Percentiles rank a stretch among this genome's conserved stretches.
phyloP scores from a whole-genome alignment of 805 yeast genomes.

The Kodamaea laetipori region DNA sequence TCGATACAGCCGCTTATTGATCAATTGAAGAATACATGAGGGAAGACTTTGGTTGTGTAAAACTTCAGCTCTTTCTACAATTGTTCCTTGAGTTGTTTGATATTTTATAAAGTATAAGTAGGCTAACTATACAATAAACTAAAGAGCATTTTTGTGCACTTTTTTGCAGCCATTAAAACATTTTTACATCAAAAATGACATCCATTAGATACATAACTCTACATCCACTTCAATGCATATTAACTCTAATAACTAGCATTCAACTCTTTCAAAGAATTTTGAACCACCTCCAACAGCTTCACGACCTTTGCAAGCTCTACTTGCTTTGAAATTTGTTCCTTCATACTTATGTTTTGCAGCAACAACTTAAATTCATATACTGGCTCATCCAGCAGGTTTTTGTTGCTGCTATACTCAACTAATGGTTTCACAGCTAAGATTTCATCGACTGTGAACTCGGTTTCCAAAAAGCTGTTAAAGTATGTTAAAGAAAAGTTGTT shows the following conservation, averaged over 20 bases:
- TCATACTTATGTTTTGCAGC: not conserved
- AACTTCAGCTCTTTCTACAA: too few relatives aligned
- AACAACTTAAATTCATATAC: constrained; percentile 1
- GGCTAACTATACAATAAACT: too few relatives aligned
- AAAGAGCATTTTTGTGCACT: too few relatives aligned
- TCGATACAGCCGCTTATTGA: not conserved
- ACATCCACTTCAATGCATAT: not conserved
- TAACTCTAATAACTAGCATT: not conserved
- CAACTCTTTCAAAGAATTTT: not conserved
- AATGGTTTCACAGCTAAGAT: constrained; percentile 9
- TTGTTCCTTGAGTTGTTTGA: too few relatives aligned
- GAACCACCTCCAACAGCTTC: constrained; percentile 5
- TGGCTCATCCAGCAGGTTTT: not conserved
- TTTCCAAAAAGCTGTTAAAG: constrained; percentile 10
- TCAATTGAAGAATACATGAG: not conserved
- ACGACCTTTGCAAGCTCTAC: constrained; percentile 2
- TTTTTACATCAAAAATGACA: too few relatives aligned
- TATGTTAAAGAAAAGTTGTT: constrained; percentile 17
- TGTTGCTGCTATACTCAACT: constrained; percentile 2
- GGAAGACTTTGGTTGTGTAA: too few relatives aligned
- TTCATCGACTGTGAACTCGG: constrained; percentile 4
- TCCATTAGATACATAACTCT: too few relatives aligned
- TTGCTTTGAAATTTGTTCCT: constrained; percentile 7
- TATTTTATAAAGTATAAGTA: too few relatives aligned
- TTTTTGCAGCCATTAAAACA: too few relatives aligned